Percentiles rank a stretch among this genome's conserved stretches.
These are phyloP conservation scores for Rubroshorea leprosula DNA, from an alignment of 345 rosid species.

Conservation along the genomic window DNA sequence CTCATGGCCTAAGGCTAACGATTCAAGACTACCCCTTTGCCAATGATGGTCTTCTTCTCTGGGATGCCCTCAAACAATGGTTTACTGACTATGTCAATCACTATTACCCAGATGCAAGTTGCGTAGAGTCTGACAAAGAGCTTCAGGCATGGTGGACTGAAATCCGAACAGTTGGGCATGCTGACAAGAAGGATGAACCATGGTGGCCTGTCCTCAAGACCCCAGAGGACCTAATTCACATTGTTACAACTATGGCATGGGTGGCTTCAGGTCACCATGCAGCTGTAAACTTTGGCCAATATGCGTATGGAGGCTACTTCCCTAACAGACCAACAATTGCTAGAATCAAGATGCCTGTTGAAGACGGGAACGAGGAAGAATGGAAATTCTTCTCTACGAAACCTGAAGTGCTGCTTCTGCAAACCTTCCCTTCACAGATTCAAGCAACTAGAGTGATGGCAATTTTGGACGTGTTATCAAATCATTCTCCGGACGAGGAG, in stretches of 20 bases:
- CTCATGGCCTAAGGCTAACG: slow-evolving; percentile 44
- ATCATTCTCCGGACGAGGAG: slow-evolving; percentile 46
- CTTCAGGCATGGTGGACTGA: slow-evolving; percentile 59
- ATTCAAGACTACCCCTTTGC: slow-evolving; percentile 61
- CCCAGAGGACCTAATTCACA: slow-evolving; percentile 27
- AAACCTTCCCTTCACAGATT: slow-evolving; percentile 39
- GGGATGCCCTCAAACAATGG: slow-evolving; percentile 49
- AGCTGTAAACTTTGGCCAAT: slow-evolving; percentile 54
- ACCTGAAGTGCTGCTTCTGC: slow-evolving; percentile 29
- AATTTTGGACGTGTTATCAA: slow-evolving; percentile 32
- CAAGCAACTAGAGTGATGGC: slow-evolving; percentile 47
- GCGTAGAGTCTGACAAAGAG: slow-evolving; percentile 32
- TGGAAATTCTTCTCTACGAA: slow-evolving; percentile 28
- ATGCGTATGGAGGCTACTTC: slow-evolving; percentile 40
- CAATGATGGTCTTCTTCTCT: slow-evolving; percentile 44
- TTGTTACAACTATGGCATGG: slow-evolving; percentile 38
- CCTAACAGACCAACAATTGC: slow-evolving; percentile 45
- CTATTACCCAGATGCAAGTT: slow-evolving; percentile 31
- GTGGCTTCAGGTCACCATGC: slow-evolving; percentile 51
- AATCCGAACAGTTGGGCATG: slow-evolving; percentile 45
- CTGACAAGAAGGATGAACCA: slow-evolving; percentile 44
- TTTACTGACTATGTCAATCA: slow-evolving; percentile 40
- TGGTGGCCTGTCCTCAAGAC: slow-evolving; percentile 52
- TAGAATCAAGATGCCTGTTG: slow-evolving; percentile 40
- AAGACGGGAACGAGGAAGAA: slow-evolving; percentile 25